Evolutionary conservation across 805 yeast species (phyloP), one percentile per base, ranked within the genome.

Genomic region (Aciculoconidium aculeatum): DNA sequence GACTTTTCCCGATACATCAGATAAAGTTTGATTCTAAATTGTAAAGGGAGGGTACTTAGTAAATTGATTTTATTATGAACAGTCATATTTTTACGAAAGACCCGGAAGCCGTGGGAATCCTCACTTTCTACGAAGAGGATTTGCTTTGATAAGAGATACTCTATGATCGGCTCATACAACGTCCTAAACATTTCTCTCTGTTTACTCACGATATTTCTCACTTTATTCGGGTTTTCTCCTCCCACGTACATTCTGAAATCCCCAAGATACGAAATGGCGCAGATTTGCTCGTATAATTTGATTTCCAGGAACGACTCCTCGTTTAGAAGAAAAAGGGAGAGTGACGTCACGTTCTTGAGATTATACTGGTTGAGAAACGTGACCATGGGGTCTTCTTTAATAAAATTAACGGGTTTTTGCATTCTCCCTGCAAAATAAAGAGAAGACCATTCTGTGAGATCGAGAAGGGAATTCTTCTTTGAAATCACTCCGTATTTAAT

Each of bases 191-290:
- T 69, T 11, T 60, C 56, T 39, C 73, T 70, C 54, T 92, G 96
- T 51, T 81, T 81, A 7, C 57, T 52, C 3, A 92, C 97, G 37
- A 92, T 92, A 51, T 92, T 92, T 27, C 66, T 62, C 22, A 88
- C 83, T 54, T 92, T 92, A 44, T 78, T 68, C 4, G 96, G 96
- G 51, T 92, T 84, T 53, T 92, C 98, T 2, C 96, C 97, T 7
- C 85, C 84, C 16, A 88, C 61, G 23, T 68, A 63, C 72, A 86
- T 79, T 42, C 98, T 72, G 16, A 87, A 80, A 52, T 92, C 98
- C 11, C 98, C 98, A 53, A 77, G 59, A 49, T 92, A 92, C 12
- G 95, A 84, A 11, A 92, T 56, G 9, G 75, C 72, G 0, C 96
- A 80, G 25, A 92, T 80, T 39, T 76, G 77, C 46, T 72, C 75